Evolutionary conservation across 495 filamentous ascomycete species (phyloP), one percentile per base, ranked within the genome.

Genomic region (Podospora fimiseda): DNA sequence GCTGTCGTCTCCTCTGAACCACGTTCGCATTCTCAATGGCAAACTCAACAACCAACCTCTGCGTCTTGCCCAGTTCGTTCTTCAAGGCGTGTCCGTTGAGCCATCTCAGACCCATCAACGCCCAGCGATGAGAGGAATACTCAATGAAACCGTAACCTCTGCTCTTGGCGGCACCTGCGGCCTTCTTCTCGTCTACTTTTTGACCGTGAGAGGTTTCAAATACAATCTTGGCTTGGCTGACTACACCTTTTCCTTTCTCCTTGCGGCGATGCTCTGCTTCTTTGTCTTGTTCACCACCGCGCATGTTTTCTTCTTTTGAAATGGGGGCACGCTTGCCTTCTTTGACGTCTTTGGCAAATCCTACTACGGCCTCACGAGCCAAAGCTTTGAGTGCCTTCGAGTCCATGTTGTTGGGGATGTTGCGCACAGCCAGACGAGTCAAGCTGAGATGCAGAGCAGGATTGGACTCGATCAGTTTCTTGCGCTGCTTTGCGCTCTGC

Each of bases 1-100:
- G 74, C 55, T 91, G 87, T 56, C 78, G 82, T 20, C 93, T 73
- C 51, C 93, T 75, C 52, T 78, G 74, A 33, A 99, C 87, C 3
- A 99, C 93, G 60, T 96, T 89, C 5, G 89, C 90, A 59, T 99
- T 99, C 69, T 99, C 93, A 64, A 99, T 96, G 11, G 93, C 92
- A 71, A 99, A 99, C 65, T 99, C 93, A 33, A 91, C 92, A 67
- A 99, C 88, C 44, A 97, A 68, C 13, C 91, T 75, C 45, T 72
- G 70, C 48, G 72, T 75, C 63, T 78, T 78, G 42, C 76, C 77
- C 2, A 53, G 57, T 21, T 70, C 60, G 41, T 67, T 73, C 54
- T 77, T 73, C 14, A 80, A 42, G n/a, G 83, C 77, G 60, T 92
- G 87, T 0, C 90, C 89, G 63, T 99, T 99, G 30, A 99, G 72